Percentiles rank a stretch among this genome's conserved stretches.
These are phyloP conservation scores for Clavispora fructus DNA, from an alignment of 805 yeast genomes.

Conservation along the genomic window DNA sequence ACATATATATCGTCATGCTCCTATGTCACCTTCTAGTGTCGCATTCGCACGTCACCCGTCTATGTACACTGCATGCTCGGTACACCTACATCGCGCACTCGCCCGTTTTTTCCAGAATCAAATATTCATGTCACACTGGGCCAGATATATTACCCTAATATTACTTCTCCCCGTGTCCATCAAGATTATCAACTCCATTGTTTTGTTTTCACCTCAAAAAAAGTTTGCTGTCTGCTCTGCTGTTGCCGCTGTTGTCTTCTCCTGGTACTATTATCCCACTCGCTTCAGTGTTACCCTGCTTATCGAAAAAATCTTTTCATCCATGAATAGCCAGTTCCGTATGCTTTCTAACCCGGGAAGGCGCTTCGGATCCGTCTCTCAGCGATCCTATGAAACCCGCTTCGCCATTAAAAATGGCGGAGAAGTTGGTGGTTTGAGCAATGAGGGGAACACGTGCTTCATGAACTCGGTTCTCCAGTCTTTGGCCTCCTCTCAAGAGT, in stretches of 20 bases:
- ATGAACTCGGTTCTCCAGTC: slow-evolving; percentile 89
- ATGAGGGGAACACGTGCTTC: slow-evolving; percentile 92
- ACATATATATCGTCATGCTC: too few species aligned
- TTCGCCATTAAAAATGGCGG: slow-evolving; percentile 60
- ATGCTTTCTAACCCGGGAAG: not conserved
- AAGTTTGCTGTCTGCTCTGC: not conserved
- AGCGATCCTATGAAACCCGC: slow-evolving; percentile 21
- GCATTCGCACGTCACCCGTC: not conserved
- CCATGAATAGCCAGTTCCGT: slow-evolving; percentile 2
- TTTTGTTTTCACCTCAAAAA: not conserved
- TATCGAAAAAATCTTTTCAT: not conserved
- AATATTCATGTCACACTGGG: not conserved
- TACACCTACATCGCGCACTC: not conserved
- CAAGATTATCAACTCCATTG: not conserved
- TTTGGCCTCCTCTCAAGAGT: slow-evolving; percentile 65
- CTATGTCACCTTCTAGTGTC: not conserved
- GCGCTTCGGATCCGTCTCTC: slow-evolving; percentile 1
- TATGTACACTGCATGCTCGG: not conserved
- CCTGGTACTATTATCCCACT: not conserved
- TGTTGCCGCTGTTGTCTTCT: not conserved
- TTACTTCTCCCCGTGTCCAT: not conserved
- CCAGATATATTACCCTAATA: not conserved
- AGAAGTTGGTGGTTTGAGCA: slow-evolving; percentile 75
- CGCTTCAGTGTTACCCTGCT: not conserved
- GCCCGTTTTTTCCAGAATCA: not conserved